Evolutionary conservation across 331 rosid species (phyloP).

Genomic region (Spiraea crenata): DNA sequence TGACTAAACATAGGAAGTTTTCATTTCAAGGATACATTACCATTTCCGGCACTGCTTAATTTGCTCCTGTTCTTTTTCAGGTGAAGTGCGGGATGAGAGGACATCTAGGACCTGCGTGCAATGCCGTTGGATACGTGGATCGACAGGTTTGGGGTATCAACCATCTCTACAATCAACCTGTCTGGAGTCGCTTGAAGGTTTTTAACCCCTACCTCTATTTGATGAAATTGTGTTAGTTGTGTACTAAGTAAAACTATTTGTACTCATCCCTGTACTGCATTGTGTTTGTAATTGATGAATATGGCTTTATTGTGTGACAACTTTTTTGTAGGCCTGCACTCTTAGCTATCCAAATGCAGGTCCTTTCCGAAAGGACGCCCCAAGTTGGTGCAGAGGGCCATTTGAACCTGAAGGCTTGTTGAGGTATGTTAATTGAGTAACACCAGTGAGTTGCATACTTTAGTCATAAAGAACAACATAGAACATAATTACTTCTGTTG

Average conservation of each 20-base stretch:
- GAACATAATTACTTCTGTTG: not conserved
- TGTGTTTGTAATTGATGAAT: not conserved
- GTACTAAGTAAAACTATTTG: not conserved
- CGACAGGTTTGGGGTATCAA: conserved; percentile 85
- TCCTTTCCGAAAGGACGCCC: conserved; percentile 51
- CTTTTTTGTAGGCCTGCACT: conserved; percentile 60
- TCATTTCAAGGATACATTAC: too few species aligned
- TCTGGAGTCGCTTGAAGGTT: conserved; percentile 74
- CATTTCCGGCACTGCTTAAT: not conserved
- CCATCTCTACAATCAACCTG: conserved; percentile 77
- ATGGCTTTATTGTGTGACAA: not conserved
- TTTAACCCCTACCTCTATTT: not conserved
- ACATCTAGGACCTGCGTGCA: conserved; percentile 82
- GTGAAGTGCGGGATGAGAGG: conserved; percentile 84
- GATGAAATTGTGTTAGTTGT: not conserved
- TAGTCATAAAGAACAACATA: not conserved
- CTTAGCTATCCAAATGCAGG: conserved; percentile 49
- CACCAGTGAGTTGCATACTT: not conserved
- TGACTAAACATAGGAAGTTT: not conserved
- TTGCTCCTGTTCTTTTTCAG: conserved; percentile 24
- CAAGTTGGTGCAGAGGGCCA: conserved; percentile 80
- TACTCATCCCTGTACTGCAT: not conserved
- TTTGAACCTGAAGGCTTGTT: conserved; percentile 90
- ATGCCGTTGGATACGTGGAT: conserved; percentile 80
- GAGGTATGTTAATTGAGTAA: conserved; percentile 36